Evolutionary conservation across 2,329 filamentous ascomycete species (phyloP), one percentile per base, ranked within the genome.

Genomic region (Diaporthe ampelina): DNA sequence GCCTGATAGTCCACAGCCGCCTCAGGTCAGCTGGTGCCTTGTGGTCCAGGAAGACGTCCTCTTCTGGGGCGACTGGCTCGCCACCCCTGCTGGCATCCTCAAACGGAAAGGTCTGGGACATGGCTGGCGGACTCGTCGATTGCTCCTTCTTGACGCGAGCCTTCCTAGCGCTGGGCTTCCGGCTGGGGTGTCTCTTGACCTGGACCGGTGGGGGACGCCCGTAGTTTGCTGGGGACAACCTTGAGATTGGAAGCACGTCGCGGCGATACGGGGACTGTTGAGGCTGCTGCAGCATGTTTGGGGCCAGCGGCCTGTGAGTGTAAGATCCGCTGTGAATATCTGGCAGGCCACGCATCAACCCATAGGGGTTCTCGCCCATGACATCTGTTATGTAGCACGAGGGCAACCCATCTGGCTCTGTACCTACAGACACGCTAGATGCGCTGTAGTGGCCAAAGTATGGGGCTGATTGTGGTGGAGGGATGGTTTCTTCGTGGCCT

Each of bases 1-100:
- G 85, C 17, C 88, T 83, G n/a, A 87, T 83, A 35, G 87, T 82
- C 65, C 90, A 86, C 43, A 91, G 84, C 69, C 81, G 88, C 29
- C 83, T 83, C 74, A 88, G 86, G 45, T 89, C 85, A 2, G 85
- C 83, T 1, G 86, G 86, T 35, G 87, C 87, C 24, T 83, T 83
- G 29, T 82, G 80, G 72, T 86, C 86, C 57, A 90, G 82, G 2
- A 78, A 81, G 29, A 82, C 77, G 32, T 65, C 72, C 61, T 74
- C 72, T 21, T 71, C 68, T 10, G 68, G 68, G 9, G 26, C 54
- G 7, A 63, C 48, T 21, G 58, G 17, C 32, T 72, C 59, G 19
- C 13, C 32, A 5, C 29, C 13, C 24, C 43, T 29, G 24, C 17
- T 54, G 26, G 32, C 45, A 17, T 37, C 57, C 26, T 54, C 74